Percentiles rank a stretch among this genome's conserved stretches.
phyloP scores from a whole-genome alignment of 1,139 yeast species.

The Protomyces inundatus region DNA sequence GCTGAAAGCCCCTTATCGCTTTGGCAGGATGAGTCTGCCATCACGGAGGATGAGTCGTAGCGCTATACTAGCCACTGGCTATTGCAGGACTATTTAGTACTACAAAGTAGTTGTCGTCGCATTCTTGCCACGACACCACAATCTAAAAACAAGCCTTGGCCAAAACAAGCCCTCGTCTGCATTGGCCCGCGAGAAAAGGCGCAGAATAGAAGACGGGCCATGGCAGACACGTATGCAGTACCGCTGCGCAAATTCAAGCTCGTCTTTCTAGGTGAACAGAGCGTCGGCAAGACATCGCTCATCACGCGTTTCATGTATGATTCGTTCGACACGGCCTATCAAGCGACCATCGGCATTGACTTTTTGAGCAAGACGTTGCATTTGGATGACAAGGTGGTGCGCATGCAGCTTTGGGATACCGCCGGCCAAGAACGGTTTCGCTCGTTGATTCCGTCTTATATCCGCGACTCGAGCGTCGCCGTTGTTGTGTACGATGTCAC shows the following conservation, averaged over 20 bases:
- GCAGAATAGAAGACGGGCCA: background rate
- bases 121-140: background rate
- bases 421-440: slow-evolving; percentile 98
- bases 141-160: background rate
- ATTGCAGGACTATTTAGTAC: no score
- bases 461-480: slow-evolving; percentile 94
- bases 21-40: slow-evolving; percentile 19
- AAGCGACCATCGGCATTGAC: slow-evolving; percentile 95
- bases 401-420: slow-evolving; percentile 89
- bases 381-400: slow-evolving; percentile 65
- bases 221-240: slow-evolving; percentile 21
- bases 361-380: slow-evolving; percentile 85
- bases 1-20: background rate
- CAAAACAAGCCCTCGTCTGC: background rate
- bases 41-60: slow-evolving; percentile 11
- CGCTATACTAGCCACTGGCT: background rate
- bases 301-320: slow-evolving; percentile 97
- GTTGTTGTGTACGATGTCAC: slow-evolving; percentile 93
- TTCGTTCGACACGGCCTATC: slow-evolving; percentile 84
- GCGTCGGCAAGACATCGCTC: slow-evolving; percentile 88
- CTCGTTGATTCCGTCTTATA: slow-evolving; percentile 88
- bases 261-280: slow-evolving; percentile 54
- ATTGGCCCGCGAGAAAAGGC: background rate
- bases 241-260: slow-evolving; percentile 56
- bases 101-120: background rate